These are phyloP conservation scores for Dittrichia graveolens DNA, from an alignment of 129 eudicot genomes.

Conservation along the genomic window DNA sequence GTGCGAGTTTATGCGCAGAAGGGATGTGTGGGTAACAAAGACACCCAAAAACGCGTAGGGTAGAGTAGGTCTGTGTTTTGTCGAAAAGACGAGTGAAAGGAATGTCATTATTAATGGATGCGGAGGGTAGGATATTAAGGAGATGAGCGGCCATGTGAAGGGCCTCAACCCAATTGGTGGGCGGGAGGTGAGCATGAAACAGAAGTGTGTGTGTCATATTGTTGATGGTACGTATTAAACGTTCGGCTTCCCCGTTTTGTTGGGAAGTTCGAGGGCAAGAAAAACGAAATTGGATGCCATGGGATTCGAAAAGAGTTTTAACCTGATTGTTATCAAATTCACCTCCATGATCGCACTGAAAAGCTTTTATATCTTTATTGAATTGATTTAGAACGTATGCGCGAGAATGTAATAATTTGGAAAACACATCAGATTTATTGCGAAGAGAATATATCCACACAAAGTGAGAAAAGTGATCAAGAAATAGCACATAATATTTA, in stretches of 20 bases:
- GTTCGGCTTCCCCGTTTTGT: neutral
- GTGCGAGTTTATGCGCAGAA: neutral
- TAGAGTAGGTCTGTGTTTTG: neutral
- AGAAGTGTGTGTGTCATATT: neutral
- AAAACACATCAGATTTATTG: no score
- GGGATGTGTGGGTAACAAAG: neutral
- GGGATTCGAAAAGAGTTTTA: neutral
- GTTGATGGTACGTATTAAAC: neutral
- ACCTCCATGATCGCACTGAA: no score
- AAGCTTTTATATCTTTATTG: no score
- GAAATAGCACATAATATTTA: neutral
- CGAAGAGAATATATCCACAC: neutral
- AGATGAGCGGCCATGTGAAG: no score
- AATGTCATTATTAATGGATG: no score
- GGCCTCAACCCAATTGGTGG: no score
- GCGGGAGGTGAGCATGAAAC: neutral
- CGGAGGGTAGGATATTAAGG: no score
- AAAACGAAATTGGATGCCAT: neutral
- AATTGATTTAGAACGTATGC: no score
- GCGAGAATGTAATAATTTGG: no score
- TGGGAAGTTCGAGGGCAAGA: no score
- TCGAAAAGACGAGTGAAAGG: neutral
- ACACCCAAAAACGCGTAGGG: neutral
- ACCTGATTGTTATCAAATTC: neutral
- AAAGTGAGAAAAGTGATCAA: neutral